These are phyloP conservation scores for Colletotrichum lindemuthianum DNA, from an alignment of 2,329 filamentous ascomycete genomes.

Conservation along the genomic window DNA sequence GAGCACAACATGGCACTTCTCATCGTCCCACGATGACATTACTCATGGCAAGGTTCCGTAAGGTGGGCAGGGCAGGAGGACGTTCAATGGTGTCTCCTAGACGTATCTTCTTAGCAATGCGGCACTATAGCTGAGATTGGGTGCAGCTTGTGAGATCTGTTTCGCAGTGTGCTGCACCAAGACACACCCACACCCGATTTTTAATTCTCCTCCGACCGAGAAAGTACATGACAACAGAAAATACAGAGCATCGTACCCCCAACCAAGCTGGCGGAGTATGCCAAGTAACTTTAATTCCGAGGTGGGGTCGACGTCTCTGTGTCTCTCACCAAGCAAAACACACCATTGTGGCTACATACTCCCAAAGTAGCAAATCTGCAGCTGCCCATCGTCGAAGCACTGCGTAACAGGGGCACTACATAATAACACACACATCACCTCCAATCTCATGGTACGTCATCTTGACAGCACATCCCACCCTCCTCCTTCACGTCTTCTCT, in stretches of 20 bases:
- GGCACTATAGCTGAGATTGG: slow-evolving; percentile 14
- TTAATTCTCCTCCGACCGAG: not conserved
- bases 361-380: slow-evolving; percentile 14
- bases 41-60: not conserved
- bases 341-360: slow-evolving; percentile 9
- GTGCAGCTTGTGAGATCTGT: slow-evolving; percentile 25
- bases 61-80: not conserved
- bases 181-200: slow-evolving; percentile 22
- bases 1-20: slow-evolving; percentile 8
- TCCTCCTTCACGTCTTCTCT: not conserved
- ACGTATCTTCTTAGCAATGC: not conserved
- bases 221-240: not conserved
- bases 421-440: not conserved
- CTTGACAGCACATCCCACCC: slow-evolving; percentile 31
- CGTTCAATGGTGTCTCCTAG: slow-evolving; percentile 4
- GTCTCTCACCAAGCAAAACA: slow-evolving; percentile 18
- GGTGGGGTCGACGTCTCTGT: slow-evolving; percentile 11
- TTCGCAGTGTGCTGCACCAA: slow-evolving; percentile 32
- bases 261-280: slow-evolving; percentile 33
- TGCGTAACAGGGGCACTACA: slow-evolving; percentile 17
- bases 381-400: slow-evolving; percentile 10
- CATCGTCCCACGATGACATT: not conserved
- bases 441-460: slow-evolving; percentile 19
- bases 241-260: slow-evolving; percentile 6
- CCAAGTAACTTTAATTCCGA: slow-evolving; percentile 34